Base-by-base conservation (phyloP, 1,139 yeast genomes). In the Nakaseomyces delphensis region DNA sequence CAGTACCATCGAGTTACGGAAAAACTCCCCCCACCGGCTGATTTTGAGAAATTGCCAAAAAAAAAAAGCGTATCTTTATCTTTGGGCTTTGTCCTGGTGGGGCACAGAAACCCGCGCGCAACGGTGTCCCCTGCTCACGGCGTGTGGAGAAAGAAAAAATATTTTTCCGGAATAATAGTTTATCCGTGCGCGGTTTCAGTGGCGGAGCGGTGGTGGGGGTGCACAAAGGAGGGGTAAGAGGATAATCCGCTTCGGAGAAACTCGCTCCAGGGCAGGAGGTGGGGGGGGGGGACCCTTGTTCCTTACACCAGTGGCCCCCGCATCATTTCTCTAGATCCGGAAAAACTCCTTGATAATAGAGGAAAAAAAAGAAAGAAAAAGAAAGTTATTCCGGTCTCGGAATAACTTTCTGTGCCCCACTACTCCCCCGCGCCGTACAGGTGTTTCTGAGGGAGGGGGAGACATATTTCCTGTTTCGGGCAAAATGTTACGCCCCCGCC, bases 311-410 rank as follows among this genome's bases (percentile, higher is more conserved):
- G 14, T 11, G 9, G 5, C 29, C 29, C 29, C 29, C 29, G n/a
- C 29, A 27, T 27, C 29, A 27, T 27, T 27, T 27, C 29, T 27
- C n/a, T 27, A 27, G 29, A 27, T 27, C 29, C 29, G 29, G 29
- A 27, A 27, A 6, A 27, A 27, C 29, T 27, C 29, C 33, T n/a
- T 14, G 33, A n/a, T 10, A 3, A 27, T 10, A 27, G n/a, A 27
- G n/a, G 4, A n/a, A 27, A n/a, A 27, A n/a, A 27, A n/a, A n/a
- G 29, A 27, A n/a, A n/a, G 29, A 27, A 27, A 27, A 27, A 27
- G 29, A 27, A 10, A 27, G 18, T 29, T 29, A 14, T 29, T 29
- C 33, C 33, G 33, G 8, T 29, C 15, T n/a, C 6, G 20, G 33
- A 6, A 8, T 14, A 27, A n/a, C 9, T 7, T 11, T 10, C 30